A percentile compares a stretch with the other conserved stretches of the same genome.
These are phyloP conservation scores for Sideroxylon spinosum DNA, from an alignment of 179 eudicot species.

Conservation along the genomic window DNA sequence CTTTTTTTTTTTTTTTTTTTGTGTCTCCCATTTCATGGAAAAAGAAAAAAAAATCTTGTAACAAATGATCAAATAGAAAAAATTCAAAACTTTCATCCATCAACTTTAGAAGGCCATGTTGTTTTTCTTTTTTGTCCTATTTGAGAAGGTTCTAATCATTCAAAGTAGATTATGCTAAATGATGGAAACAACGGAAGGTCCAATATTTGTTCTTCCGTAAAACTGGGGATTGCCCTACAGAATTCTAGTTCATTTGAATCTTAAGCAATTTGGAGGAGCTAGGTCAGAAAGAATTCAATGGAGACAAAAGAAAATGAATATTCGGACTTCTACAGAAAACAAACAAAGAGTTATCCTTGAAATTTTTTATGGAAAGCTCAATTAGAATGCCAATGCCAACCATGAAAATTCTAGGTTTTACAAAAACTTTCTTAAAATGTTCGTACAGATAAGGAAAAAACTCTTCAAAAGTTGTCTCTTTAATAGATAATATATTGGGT, in stretches of 20 bases:
- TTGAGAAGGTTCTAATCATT: background rate
- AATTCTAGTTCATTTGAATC: background rate
- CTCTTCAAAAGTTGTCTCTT: slow-evolving; percentile 54
- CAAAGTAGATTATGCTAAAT: background rate
- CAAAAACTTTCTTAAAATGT: slow-evolving; percentile 35
- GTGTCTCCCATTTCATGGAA: too few species aligned
- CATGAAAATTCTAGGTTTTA: slow-evolving; percentile 49
- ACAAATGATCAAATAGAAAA: background rate
- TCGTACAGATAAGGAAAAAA: slow-evolving; percentile 48
- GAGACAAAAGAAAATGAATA: slow-evolving; percentile 40
- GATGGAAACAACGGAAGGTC: slow-evolving; percentile 17
- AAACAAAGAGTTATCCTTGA: slow-evolving; percentile 44
- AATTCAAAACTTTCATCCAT: background rate
- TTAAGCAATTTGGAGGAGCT: slow-evolving; percentile 13
- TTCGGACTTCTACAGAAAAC: slow-evolving; percentile 37
- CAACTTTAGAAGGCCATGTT: background rate
- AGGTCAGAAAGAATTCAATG: slow-evolving; percentile 15
- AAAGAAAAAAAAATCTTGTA: too few species aligned
- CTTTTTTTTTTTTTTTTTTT: too few species aligned
- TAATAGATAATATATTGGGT: slow-evolving; percentile 31
- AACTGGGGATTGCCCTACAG: background rate
- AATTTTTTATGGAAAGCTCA: slow-evolving; percentile 44
- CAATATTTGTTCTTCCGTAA: slow-evolving; percentile 1
- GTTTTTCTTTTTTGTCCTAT: background rate
- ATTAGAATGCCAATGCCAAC: slow-evolving; percentile 36